Conservation (phyloP, 208 protist genomes). For the Crithidia mellificae region DNA sequence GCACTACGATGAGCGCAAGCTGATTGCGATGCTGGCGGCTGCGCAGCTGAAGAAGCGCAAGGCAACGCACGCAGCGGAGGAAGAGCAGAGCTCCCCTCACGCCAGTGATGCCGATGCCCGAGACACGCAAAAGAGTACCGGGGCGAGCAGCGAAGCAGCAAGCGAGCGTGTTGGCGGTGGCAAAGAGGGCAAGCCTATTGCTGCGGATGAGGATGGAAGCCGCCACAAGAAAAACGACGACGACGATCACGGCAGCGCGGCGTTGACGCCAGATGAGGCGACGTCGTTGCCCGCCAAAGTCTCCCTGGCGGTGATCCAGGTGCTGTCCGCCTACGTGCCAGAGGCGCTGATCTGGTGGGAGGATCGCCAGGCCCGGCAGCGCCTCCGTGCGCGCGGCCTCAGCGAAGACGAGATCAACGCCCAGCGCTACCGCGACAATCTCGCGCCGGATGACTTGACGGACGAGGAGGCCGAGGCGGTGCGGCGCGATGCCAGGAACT, state of each 20-base stretch:
- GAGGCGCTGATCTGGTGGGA: constrained; percentile 29
- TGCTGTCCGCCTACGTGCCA: constrained; percentile 20
- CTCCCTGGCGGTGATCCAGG: constrained; percentile 7
- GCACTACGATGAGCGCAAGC: constrained; percentile 46
- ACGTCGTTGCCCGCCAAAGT: neutral
- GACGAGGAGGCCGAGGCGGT: constrained; percentile 35
- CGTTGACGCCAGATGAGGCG: too few species aligned
- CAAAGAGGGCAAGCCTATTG: too few species aligned
- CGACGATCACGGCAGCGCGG: neutral
- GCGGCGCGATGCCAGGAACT: constrained; percentile 17
- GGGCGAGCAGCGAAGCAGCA: too few species aligned
- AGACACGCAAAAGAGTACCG: too few species aligned
- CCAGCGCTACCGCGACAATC: constrained; percentile 22
- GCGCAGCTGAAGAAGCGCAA: constrained; percentile 27
- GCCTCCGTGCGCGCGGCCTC: constrained; percentile 24
- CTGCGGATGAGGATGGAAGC: neutral
- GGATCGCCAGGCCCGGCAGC: constrained; percentile 22
- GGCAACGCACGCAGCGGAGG: neutral
- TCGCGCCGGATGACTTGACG: constrained; percentile 19
- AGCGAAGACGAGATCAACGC: constrained; percentile 23
- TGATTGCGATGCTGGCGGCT: constrained; percentile 30
- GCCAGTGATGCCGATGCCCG: too few species aligned
- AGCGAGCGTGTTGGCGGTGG: too few species aligned
- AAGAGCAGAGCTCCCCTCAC: neutral
- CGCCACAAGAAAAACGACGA: neutral